Conservation (phyloP, 2,329 filamentous ascomycete species). For the Teratosphaeriaceae sp. region DNA sequence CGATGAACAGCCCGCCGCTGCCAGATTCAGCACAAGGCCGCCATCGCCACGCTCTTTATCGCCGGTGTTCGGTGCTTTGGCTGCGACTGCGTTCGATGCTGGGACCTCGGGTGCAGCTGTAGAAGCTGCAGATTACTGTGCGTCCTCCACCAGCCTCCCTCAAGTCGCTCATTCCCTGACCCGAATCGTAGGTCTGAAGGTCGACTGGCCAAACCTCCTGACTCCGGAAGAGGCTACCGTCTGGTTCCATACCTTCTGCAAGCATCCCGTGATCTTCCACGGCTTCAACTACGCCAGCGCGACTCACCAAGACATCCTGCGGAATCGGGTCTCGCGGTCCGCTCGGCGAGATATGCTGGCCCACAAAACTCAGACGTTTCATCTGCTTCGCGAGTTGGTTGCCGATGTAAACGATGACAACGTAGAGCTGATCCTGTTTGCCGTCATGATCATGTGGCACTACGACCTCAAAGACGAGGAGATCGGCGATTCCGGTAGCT, state of each 20-base stretch:
- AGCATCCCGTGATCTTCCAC: background rate
- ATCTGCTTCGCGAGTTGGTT: background rate
- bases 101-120: background rate
- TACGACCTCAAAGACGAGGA: background rate
- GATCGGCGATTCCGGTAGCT: background rate
- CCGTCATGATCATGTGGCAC: slow-evolving; percentile 2
- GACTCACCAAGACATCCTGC: background rate
- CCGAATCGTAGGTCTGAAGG: background rate
- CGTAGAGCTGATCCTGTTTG: background rate
- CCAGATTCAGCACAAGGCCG: background rate
- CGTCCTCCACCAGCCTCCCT: background rate
- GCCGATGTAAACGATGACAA: background rate
- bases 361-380: background rate
- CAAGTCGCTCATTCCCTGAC: background rate
- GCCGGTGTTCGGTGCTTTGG: background rate
- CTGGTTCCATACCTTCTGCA: background rate
- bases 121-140: background rate
- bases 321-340: background rate
- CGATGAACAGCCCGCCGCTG: background rate
- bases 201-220: slow-evolving; percentile 1
- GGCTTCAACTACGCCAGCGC: background rate
- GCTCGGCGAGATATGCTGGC: background rate
- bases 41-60: background rate
- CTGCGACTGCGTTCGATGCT: background rate
- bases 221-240: background rate